Evolutionary conservation across 2,329 filamentous ascomycete genomes (phyloP).

Genomic region (Blastomyces percursus): DNA sequence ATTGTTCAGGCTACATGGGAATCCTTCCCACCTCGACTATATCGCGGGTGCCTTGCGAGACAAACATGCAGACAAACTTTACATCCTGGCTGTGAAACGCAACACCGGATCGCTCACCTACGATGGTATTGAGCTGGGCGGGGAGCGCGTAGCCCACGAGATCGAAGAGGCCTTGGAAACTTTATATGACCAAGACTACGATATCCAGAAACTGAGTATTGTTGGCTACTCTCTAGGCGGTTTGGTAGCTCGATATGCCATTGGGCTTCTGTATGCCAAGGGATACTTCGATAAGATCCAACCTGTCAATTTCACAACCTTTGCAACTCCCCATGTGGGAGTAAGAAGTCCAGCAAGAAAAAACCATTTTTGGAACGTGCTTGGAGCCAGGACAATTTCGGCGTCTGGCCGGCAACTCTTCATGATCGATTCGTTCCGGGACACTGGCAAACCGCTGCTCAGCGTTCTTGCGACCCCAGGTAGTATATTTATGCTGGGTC

Average conservation of each 20-base stretch:
- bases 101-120: conserved; percentile 51
- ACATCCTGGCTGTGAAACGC: conserved; percentile 45
- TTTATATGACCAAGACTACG: conserved; percentile 51
- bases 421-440: conserved; percentile 71
- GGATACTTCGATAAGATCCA: conserved; percentile 68
- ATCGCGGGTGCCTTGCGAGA: conserved; percentile 43
- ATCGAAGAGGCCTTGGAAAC: conserved; percentile 49
- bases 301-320: conserved; percentile 89
- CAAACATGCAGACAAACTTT: conserved; percentile 39
- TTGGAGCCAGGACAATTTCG: conserved; percentile 71
- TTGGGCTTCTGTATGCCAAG: conserved; percentile 71
- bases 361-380: conserved; percentile 65
- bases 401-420: conserved; percentile 81
- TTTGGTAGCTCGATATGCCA: conserved; percentile 71
- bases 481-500: conserved; percentile 73
- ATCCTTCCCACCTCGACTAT: conserved; percentile 47
- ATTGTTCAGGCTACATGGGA: conserved; percentile 46
- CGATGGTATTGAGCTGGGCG: conserved; percentile 58
- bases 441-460: conserved; percentile 69
- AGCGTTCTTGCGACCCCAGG: conserved; percentile 70
- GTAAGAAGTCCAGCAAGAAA: conserved; percentile 59
- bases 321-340: conserved; percentile 75
- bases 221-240: conserved; percentile 86
- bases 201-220: conserved; percentile 71
- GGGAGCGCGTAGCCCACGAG: conserved; percentile 53